Evolutionary conservation across 2,329 filamentous ascomycete genomes (phyloP), one percentile per base, ranked within the genome.

Genomic region (Ramularia endophylla): DNA sequence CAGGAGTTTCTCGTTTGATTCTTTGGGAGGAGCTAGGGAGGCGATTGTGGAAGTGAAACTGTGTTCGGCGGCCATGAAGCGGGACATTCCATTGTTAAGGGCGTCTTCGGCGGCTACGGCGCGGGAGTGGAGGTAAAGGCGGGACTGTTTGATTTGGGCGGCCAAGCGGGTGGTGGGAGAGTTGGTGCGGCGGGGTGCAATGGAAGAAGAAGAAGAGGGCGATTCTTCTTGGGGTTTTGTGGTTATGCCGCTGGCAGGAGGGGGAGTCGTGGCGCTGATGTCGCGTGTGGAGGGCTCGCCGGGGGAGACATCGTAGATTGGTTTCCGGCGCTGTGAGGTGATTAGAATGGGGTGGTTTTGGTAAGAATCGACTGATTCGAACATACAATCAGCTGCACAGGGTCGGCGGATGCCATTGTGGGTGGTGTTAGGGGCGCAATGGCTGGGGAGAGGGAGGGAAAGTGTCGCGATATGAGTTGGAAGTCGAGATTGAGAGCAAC

Each of bases 131-230:
- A 95, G 72, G 63, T 84, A 84, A 48, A 95, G 73, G 46, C 92
- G 87, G 45, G 77, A 85, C 54, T 75, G 77, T 57, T 86, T 81
- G 60, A 98, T 83, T 63, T 95, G 81, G 25, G 74, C 75, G 44
- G 92, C 87, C 27, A 98, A 78, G 36, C 88, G 83, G 67, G 95
- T 89, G 51, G 92, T 97, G 11, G 88, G 88, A 16, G 88, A 87
- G 22, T 25, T 25, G 11, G 87, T 86, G 37, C 46, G 18, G 13
- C 45, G 46, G 53, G 57, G 54, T 52, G 51, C 52, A 41, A 56
- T 47, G 53, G 50, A 42, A 46, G 64, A 64, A 11, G 22, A 25
- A 33, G 59, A 45, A 45, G 32, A 34, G 48, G 42, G 44, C 43
- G 50, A 46, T 47, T 41, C 38, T 47, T 54, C 47, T 51, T 60